These are phyloP conservation scores for Phytophthora palmivora DNA, from an alignment of 352 stramenopile species.

Conservation along the genomic window DNA sequence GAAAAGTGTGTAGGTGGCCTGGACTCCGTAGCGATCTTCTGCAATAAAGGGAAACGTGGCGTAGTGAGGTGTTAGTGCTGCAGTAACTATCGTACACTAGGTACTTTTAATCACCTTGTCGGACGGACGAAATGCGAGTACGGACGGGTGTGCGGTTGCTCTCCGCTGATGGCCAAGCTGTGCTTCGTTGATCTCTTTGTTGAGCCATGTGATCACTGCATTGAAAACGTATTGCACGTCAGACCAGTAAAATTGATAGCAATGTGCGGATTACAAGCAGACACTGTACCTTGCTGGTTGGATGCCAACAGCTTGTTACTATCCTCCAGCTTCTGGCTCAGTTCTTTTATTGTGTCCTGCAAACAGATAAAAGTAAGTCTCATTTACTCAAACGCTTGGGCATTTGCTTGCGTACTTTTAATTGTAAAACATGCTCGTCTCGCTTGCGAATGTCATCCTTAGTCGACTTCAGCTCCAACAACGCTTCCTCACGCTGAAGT, in stretches of 20 bases:
- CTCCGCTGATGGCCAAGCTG: conserved; percentile 78
- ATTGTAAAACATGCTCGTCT: conserved; percentile 65
- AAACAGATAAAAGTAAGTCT: conserved; percentile 1
- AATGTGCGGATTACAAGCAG: no score
- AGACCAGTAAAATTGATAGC: not conserved
- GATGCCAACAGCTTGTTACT: conserved; percentile 89
- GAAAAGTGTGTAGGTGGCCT: conserved; percentile 27
- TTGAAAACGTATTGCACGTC: conserved; percentile 1
- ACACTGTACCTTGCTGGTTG: conserved; percentile 84
- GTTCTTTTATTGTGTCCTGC: conserved; percentile 69
- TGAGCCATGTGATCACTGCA: conserved; percentile 90
- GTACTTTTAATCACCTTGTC: conserved; percentile 43
- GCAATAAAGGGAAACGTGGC: not conserved
- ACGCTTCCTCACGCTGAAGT: conserved; percentile 66
- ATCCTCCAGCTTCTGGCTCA: conserved; percentile 88
- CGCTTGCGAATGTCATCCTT: conserved; percentile 77
- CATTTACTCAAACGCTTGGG: not conserved
- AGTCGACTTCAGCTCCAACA: conserved; percentile 64
- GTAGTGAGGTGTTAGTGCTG: not conserved
- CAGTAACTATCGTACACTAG: conserved; percentile 2
- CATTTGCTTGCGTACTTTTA: conserved; percentile 52
- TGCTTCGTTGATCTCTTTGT: conserved; percentile 93
- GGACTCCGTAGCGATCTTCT: conserved; percentile 28
- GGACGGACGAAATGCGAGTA: conserved; percentile 70
- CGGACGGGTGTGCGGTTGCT: conserved; percentile 67